A percentile compares a stretch with the other conserved stretches of the same genome.
Evolutionary conservation across 345 rosid species (phyloP).

Genomic region (Salix exigua): DNA sequence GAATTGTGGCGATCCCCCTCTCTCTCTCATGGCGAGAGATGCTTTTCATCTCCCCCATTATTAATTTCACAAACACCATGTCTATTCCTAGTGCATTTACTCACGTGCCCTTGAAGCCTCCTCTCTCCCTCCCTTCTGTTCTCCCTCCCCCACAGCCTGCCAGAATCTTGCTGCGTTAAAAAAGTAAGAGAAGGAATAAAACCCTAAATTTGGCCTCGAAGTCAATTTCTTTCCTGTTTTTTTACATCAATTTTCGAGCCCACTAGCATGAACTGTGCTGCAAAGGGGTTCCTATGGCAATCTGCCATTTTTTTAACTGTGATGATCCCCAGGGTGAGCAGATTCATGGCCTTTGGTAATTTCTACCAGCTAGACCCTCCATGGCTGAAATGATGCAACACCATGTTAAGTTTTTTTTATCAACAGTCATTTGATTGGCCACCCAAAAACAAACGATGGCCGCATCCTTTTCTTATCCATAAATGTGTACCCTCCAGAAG

Average conservation of each 20-base stretch:
- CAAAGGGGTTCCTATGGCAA: background rate
- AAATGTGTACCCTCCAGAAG: background rate
- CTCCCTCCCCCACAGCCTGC: conserved; percentile 5
- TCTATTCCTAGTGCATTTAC: conserved; percentile 8
- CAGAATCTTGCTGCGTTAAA: conserved; percentile 5
- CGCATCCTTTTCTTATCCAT: background rate
- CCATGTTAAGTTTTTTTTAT: background rate
- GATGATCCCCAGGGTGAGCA: no score
- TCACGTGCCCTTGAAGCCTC: background rate
- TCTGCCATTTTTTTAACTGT: no score
- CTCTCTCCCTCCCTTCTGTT: background rate
- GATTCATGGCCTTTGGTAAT: background rate
- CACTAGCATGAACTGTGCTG: background rate
- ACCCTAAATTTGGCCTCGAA: conserved; percentile 12
- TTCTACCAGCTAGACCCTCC: background rate
- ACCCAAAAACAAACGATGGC: background rate
- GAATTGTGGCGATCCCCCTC: conserved; percentile 16
- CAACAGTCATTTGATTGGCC: background rate
- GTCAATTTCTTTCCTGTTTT: background rate
- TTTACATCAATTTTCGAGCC: background rate
- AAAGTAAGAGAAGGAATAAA: background rate
- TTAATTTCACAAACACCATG: background rate
- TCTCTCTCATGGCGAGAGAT: conserved; percentile 10
- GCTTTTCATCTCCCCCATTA: conserved; percentile 2
- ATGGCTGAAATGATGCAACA: background rate